Evolutionary conservation across 2,329 filamentous ascomycete genomes (phyloP).

Genomic region (Seiridium cupressi): DNA sequence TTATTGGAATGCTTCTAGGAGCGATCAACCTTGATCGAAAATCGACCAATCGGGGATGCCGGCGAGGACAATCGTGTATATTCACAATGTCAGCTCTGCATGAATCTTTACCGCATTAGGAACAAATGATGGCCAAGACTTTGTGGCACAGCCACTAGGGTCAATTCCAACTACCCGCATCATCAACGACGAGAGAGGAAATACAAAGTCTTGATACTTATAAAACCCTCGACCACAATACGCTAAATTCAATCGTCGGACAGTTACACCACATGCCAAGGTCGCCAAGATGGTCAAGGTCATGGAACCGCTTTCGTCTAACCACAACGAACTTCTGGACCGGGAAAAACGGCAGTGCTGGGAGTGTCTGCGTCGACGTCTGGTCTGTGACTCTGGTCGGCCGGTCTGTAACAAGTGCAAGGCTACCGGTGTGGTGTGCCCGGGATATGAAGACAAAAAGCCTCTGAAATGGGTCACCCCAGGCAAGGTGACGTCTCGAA

Average conservation of each 20-base stretch:
- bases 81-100: neutral
- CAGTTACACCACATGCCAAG: no score
- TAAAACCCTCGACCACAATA: no score
- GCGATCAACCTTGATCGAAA: neutral
- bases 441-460: constrained; percentile 36
- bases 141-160: neutral
- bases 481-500: constrained; percentile 31
- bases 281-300: neutral
- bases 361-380: constrained; percentile 38
- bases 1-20: neutral
- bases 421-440: constrained; percentile 30
- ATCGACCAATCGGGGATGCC: neutral
- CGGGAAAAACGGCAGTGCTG: constrained; percentile 31
- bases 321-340: neutral
- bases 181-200: neutral
- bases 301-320: neutral
- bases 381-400: constrained; percentile 36
- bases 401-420: constrained; percentile 36
- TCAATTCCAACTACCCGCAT: neutral
- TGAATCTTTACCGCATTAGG: neutral
- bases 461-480: constrained; percentile 38
- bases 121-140: constrained; percentile 3
- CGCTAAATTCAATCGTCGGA: no score
- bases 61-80: neutral
- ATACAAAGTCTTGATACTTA: constrained; percentile 4